Base-by-base conservation (phyloP, 345 rosid genomes). In the Conringia planisiliqua region DNA sequence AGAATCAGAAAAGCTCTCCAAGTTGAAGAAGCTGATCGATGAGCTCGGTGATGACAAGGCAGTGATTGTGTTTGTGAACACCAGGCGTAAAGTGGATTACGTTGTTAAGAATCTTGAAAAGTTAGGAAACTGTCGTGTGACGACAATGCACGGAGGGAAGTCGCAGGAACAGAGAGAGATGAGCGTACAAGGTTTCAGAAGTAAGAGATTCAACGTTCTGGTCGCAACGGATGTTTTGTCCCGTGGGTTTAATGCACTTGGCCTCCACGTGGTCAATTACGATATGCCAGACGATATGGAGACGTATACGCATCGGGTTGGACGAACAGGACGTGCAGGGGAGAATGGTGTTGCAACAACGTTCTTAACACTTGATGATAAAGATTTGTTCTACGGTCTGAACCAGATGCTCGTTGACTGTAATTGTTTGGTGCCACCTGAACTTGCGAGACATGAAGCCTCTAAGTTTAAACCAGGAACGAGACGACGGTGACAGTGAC, bases 301-400 rank as follows among this genome's bases (percentile, higher is more conserved):
- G 48, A 82, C 73, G 86, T 90, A 90, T 75, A 90, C 93, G 7
- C 96, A 90, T 76, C 85, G 90, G 39, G 85, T 90, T 66, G 93
- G 97, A 55, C 83, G 97, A 82, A 93, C 92, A 12, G 93, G 93
- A 10, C 93, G 90, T 71, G 98, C 92, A 32, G 96, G 92, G 58
- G 86, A 93, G 84, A 87, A 82, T 0, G 92, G 96, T 75, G 77
- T 86, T 73, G 93, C 96, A 62, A 86, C 96, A n/a, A 87, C 92
- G 57, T 90, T 90, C 79, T 74, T 93, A 79, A 90, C 97, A 73
- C 70, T 89, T 1, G 79, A 83, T 0, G 98, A 93, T 74, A 64
- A 75, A 10, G 88, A 90, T 48, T 86, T 89, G 35, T 90, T 90
- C 75, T 93, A 90, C 66, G 93, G 83, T 85, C 90, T 89, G 42